Evolutionary conservation across 2,329 filamentous ascomycete species (phyloP).

Genomic region (Herpotrichia juniperi): DNA sequence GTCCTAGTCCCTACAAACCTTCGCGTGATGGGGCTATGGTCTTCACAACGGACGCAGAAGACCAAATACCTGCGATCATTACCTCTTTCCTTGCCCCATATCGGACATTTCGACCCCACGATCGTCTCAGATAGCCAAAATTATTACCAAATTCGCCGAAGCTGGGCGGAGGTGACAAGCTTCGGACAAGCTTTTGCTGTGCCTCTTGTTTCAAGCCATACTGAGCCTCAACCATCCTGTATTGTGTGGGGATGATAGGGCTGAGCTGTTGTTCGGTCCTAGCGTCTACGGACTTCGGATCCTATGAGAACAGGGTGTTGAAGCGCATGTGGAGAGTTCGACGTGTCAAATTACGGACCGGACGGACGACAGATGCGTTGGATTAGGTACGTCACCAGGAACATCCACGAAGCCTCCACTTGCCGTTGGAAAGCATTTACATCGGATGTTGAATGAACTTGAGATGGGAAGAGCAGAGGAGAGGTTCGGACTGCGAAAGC

Average conservation of each 20-base stretch:
- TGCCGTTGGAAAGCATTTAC: neutral
- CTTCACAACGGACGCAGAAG: no score
- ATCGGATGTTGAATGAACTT: neutral
- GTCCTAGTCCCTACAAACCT: no score
- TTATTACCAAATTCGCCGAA: neutral
- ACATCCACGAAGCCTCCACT: neutral
- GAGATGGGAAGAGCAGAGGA: neutral
- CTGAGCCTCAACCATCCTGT: neutral
- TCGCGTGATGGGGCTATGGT: no score
- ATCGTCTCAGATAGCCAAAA: conserved; percentile 1
- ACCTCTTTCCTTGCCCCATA: neutral
- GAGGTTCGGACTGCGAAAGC: neutral
- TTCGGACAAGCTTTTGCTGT: neutral
- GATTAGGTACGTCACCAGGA: neutral
- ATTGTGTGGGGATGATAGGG: neutral
- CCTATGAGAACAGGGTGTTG: no score
- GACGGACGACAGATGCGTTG: neutral
- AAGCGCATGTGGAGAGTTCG: neutral
- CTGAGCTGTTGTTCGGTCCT: neutral
- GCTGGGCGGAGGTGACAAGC: neutral
- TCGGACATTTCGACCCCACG: neutral
- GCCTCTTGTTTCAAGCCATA: neutral
- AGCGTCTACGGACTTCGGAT: neutral
- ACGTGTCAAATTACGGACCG: neutral
- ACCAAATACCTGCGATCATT: no score